These are phyloP conservation scores for Solanum boliviense DNA, from an alignment of 257 asterid species.

Conservation along the genomic window DNA sequence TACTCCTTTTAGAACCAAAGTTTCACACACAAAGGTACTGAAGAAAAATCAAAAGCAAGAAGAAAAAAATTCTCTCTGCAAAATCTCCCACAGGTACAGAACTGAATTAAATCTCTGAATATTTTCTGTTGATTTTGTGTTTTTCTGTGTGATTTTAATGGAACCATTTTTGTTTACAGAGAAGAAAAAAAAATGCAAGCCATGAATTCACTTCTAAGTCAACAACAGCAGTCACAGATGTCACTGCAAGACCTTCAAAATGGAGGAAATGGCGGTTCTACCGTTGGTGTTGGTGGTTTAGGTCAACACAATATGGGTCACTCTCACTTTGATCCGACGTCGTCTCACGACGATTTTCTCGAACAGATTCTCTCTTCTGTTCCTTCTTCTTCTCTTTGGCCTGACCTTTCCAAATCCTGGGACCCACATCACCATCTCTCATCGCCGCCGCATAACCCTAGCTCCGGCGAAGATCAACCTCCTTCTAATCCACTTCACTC, in stretches of 20 bases:
- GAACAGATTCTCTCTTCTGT: conserved; percentile 70
- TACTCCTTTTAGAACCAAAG: background rate
- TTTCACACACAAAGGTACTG: background rate
- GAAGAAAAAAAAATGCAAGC: conserved; percentile 33
- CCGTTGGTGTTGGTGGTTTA: background rate
- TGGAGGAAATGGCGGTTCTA: background rate
- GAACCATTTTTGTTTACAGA: background rate
- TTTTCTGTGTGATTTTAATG: background rate
- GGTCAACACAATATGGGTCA: conserved; percentile 4
- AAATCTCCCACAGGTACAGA: background rate
- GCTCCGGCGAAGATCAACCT: conserved; percentile 17
- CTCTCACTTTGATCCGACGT: conserved; percentile 35
- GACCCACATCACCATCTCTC: conserved; percentile 11
- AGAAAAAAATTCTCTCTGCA: background rate
- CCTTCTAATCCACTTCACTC: conserved; percentile 4
- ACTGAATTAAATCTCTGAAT: background rate
- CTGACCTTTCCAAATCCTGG: conserved; percentile 5
- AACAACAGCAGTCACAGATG: conserved; percentile 23
- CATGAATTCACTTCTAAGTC: conserved; percentile 44
- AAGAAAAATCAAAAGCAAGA: background rate
- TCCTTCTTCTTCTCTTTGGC: conserved; percentile 31
- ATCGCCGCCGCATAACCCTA: conserved; percentile 2
- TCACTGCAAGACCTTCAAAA: conserved; percentile 40
- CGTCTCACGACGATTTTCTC: conserved; percentile 62
- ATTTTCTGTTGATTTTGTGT: background rate